A percentile compares a stretch with the other conserved stretches of the same genome.
These are phyloP conservation scores for Xylariomycetidae sp. DNA, from an alignment of 2,329 filamentous ascomycete species.

Conservation along the genomic window DNA sequence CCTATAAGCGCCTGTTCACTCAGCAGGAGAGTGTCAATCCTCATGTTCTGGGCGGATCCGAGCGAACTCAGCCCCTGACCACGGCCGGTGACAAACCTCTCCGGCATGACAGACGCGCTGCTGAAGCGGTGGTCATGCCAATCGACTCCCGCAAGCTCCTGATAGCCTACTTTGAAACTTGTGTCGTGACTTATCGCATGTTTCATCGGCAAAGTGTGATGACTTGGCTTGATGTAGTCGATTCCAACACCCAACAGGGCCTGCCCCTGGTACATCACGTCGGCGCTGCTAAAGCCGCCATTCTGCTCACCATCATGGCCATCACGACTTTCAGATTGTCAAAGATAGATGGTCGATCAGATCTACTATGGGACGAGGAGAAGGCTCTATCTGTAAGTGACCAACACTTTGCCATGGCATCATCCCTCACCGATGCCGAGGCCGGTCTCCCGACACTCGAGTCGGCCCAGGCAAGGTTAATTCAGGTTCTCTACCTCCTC, in stretches of 20 bases:
- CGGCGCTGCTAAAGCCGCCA: slow-evolving; percentile 40
- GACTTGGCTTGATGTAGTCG: slow-evolving; percentile 38
- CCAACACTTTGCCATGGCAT: slow-evolving; percentile 37
- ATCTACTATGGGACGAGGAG: slow-evolving; percentile 3
- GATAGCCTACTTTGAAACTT: slow-evolving; percentile 5
- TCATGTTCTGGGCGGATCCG: slow-evolving; percentile 8
- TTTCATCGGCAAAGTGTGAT: slow-evolving; percentile 1
- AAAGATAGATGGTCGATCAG: slow-evolving; percentile 23
- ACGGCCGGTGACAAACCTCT: slow-evolving; percentile 27
- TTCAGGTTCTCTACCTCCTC: slow-evolving; percentile 55
- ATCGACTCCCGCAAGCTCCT: slow-evolving; percentile 3
- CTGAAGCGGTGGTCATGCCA: background rate
- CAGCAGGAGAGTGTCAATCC: slow-evolving; percentile 27
- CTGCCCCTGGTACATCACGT: slow-evolving; percentile 33
- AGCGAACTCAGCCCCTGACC: slow-evolving; percentile 21
- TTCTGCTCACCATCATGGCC: slow-evolving; percentile 44
- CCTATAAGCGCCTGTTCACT: slow-evolving; percentile 43
- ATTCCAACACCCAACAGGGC: slow-evolving; percentile 30
- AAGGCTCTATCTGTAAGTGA: slow-evolving; percentile 27
- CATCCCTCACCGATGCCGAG: slow-evolving; percentile 40
- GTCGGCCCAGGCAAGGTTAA: slow-evolving; percentile 52
- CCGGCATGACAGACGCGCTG: no score
- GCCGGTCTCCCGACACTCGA: slow-evolving; percentile 50
- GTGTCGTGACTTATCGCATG: slow-evolving; percentile 7
- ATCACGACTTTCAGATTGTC: slow-evolving; percentile 42